Evolutionary conservation across 2,329 filamentous ascomycete genomes (phyloP).

Genomic region (Nectriaceae sp.): DNA sequence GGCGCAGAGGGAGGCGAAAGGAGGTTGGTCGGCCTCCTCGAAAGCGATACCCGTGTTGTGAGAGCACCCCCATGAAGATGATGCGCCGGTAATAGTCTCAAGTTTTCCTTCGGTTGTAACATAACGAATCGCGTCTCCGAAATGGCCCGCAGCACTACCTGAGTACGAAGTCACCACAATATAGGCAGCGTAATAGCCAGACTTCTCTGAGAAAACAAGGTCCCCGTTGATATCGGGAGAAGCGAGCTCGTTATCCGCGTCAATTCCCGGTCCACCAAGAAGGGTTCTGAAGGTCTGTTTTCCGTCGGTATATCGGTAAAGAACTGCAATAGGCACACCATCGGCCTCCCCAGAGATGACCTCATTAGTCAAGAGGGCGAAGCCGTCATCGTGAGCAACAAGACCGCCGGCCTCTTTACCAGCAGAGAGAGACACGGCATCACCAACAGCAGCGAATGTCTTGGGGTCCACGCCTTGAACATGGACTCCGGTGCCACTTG

Average conservation of each 20-base stretch:
- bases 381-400: constrained; percentile 64
- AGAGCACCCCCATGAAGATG: constrained; percentile 60
- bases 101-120: constrained; percentile 52
- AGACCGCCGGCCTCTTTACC: constrained; percentile 62
- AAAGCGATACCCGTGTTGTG: constrained; percentile 68
- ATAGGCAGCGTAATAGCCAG: constrained; percentile 61
- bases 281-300: constrained; percentile 59
- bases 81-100: constrained; percentile 52
- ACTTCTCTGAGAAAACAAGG: constrained; percentile 58
- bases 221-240: constrained; percentile 64
- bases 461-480: constrained; percentile 56
- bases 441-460: constrained; percentile 56
- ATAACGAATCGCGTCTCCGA: constrained; percentile 52
- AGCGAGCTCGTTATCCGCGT: constrained; percentile 47
- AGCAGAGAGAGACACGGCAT: constrained; percentile 50
- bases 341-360: constrained; percentile 51
- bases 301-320: constrained; percentile 61
- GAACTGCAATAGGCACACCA: constrained; percentile 54
- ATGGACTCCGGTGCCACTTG: constrained; percentile 55
- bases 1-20: constrained; percentile 60
- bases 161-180: constrained; percentile 62
- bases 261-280: constrained; percentile 58
- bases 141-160: constrained; percentile 56
- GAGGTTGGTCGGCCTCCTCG: constrained; percentile 58
- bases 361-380: constrained; percentile 63